Conservation (phyloP, 768 basidiomycete species). For the Lepiota subincarnata region DNA sequence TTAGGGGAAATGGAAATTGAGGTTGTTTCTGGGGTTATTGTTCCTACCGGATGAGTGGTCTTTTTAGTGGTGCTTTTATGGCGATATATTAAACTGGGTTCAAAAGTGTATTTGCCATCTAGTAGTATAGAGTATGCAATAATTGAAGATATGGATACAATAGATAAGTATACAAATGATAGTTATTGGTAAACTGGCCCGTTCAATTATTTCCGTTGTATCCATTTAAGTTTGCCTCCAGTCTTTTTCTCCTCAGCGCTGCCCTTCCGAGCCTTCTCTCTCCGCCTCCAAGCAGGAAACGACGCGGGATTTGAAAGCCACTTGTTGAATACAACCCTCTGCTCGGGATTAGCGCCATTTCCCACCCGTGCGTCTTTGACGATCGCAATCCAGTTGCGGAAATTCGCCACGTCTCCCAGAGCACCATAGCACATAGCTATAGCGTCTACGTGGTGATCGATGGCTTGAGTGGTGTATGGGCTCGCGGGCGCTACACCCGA, state of each 20-base stretch:
- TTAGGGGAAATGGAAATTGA: conserved; percentile 45
- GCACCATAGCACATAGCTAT: conserved; percentile 41
- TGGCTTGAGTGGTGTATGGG: background rate
- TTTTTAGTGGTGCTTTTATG: background rate
- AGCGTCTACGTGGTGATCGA: conserved; percentile 28
- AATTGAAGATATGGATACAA: too few relatives aligned
- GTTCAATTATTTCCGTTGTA: too few relatives aligned
- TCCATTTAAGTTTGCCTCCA: background rate
- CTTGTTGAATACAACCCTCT: conserved; percentile 25
- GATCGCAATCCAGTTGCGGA: conserved; percentile 28
- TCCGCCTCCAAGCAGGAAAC: conserved; percentile 36
- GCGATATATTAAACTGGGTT: background rate
- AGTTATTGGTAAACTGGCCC: too few relatives aligned
- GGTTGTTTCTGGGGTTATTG: conserved; percentile 37
- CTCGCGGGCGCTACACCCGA: background rate
- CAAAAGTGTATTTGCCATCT: too few relatives aligned
- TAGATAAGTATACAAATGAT: too few relatives aligned
- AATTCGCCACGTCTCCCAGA: conserved; percentile 30
- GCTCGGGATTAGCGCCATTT: conserved; percentile 13
- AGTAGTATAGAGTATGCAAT: too few relatives aligned
- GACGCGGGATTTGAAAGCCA: conserved; percentile 32
- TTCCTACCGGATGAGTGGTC: background rate
- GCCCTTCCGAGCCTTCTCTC: background rate
- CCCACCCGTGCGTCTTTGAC: conserved; percentile 24
- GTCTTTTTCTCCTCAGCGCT: conserved; percentile 3